Evolutionary conservation across 2,329 filamentous ascomycete genomes (phyloP), one percentile per base, ranked within the genome.

Genomic region (Aspergillus jensenii): DNA sequence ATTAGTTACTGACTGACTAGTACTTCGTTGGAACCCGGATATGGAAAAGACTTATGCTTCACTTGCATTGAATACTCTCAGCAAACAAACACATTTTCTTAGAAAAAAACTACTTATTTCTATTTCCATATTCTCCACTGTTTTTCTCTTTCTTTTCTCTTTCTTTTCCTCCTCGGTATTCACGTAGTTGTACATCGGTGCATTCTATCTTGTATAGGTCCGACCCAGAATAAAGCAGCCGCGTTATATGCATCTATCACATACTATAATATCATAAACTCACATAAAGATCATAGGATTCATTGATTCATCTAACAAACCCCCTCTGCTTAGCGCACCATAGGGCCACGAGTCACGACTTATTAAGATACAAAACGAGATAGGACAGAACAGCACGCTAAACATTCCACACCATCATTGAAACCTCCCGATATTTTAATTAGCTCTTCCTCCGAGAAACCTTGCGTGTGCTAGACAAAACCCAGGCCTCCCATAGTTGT

Each of bases 401-500:
- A 39, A 39, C 37, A 45, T 15, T 25, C 31, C n/a, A 23, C 31
- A 37, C 33, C 9, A 33, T 41, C 25, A 21, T 12, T n/a, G 9
- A 8, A 40, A 43, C 12, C 21, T 44, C 21, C 9, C 27, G 9
- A 43, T 9, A 6, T 25, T 27, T 23, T 8, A 37, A 39, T 39
- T 51, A 65, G 19, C 31, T 27, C 48, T 53, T 54, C 25, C 37
- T 47, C 17, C 50, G 60, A 39, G 58, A 49, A 43, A 47, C 54
- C 44, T 60, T 54, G 31, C 59, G 54, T 37, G 58, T 53, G 53
- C 65, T 61, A 12, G 73, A 67, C 45, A 75, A 62, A 21, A 76
- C 71, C 75, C 74, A 76, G 37, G 68, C 68, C 61, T 76, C 71
- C 75, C 75, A 77, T 40, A 75, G 57, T 37, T 65, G 59, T 17